Percentiles rank a stretch among this genome's conserved stretches.
Conservation (phyloP, 331 rosid genomes). For the Stylosanthes scabra region DNA sequence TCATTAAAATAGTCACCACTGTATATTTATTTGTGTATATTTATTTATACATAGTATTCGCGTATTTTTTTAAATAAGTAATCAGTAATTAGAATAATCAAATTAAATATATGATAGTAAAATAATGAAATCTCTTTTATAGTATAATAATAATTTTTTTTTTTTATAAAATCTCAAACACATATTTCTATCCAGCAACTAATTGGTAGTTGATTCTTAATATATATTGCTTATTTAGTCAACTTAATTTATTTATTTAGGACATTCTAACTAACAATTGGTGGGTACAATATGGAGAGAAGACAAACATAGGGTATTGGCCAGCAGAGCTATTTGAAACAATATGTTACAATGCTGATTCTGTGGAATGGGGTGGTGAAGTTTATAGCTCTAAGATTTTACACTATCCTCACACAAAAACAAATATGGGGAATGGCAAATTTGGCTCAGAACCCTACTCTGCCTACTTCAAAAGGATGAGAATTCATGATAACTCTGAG, state of each 20-base stretch:
- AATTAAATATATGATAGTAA: no score
- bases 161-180: no score
- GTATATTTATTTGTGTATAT: no score
- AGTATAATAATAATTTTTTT: no score
- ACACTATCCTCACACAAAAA: conserved; percentile 55
- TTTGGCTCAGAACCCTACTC: conserved; percentile 31
- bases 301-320: conserved; percentile 65
- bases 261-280: conserved; percentile 58
- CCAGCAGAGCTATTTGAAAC: conserved; percentile 51
- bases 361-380: conserved; percentile 79
- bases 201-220: no score
- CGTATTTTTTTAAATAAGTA: no score
- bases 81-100: no score
- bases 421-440: conserved; percentile 55
- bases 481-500: conserved; percentile 59
- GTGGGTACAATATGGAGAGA: conserved; percentile 72
- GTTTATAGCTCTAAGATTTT: conserved; percentile 54
- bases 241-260: conserved; percentile 18
- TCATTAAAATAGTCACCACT: no score
- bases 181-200: no score
- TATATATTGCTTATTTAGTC: no score
- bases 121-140: no score
- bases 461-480: conserved; percentile 46
- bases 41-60: no score
- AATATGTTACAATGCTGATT: conserved; percentile 40